Percentiles rank a stretch among this genome's conserved stretches.
phyloP scores from a whole-genome alignment of 352 stramenopile genomes.

The Achlya hypogyna region DNA sequence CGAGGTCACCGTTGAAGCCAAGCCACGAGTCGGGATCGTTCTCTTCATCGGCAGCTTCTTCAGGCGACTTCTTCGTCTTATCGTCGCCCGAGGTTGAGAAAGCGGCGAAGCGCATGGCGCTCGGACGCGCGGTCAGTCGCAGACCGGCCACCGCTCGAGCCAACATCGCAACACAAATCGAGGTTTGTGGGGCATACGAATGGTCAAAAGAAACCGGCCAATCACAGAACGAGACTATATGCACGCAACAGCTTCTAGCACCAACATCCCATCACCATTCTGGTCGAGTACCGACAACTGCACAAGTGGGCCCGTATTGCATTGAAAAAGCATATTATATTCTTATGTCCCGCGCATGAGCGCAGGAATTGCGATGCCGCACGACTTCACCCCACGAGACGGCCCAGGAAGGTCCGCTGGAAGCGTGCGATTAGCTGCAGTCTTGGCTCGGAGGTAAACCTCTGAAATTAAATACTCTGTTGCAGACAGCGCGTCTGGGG shows the following conservation, averaged over 20 bases:
- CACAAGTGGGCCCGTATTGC: too few species aligned
- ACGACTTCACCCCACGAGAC: too few species aligned
- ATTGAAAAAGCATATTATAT: too few species aligned
- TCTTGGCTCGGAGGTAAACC: background rate
- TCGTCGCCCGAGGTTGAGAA: slow-evolving; percentile 16
- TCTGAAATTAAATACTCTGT: background rate
- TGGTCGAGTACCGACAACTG: too few species aligned
- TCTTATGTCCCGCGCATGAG: too few species aligned
- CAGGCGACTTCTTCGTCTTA: background rate
- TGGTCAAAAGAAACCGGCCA: slow-evolving; percentile 17
- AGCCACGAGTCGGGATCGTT: slow-evolving; percentile 46
- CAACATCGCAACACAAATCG: slow-evolving; percentile 9
- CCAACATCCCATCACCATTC: too few species aligned
- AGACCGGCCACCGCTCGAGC: slow-evolving; percentile 11
- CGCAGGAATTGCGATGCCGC: too few species aligned
- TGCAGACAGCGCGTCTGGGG: background rate
- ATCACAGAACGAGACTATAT: slow-evolving; percentile 1
- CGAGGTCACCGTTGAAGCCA: slow-evolving; percentile 69
- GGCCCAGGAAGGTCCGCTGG: too few species aligned
- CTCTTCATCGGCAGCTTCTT: slow-evolving; percentile 19
- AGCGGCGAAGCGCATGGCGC: background rate
- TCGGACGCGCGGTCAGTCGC: background rate
- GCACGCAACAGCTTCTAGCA: too few species aligned
- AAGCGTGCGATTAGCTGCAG: too few species aligned
- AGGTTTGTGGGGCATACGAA: background rate